Evolutionary conservation across 192 early-diverging fungal species (phyloP).

Genomic region (Coemansia sp.): DNA sequence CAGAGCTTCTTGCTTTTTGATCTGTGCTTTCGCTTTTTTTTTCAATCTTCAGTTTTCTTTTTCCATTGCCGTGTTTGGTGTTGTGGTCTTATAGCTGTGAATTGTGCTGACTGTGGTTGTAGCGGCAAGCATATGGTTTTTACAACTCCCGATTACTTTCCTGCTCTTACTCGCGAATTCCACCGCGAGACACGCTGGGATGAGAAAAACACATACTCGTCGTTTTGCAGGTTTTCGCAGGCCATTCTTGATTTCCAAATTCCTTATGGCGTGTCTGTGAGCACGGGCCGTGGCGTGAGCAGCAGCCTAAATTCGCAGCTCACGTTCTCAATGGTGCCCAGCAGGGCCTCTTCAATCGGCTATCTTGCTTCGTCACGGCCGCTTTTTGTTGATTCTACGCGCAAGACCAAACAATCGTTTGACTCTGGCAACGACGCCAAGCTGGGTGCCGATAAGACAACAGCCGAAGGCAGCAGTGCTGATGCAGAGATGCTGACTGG

Average conservation of each 20-base stretch:
- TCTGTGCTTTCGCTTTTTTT: background rate
- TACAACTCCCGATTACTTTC: constrained; percentile 69
- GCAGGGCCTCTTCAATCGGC: constrained; percentile 73
- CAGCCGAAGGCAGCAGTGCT: background rate
- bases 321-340: constrained; percentile 57
- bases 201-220: constrained; percentile 79
- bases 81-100: background rate
- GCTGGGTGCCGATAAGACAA: background rate
- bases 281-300: constrained; percentile 53
- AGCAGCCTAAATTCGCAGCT: constrained; percentile 75
- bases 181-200: constrained; percentile 75
- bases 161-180: constrained; percentile 77
- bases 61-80: background rate
- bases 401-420: background rate
- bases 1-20: too few relatives aligned
- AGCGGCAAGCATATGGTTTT: constrained; percentile 24
- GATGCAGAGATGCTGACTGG: constrained; percentile 4
- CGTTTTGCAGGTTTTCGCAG: constrained; percentile 67
- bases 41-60: background rate
- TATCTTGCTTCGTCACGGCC: constrained; percentile 79
- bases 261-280: constrained; percentile 70
- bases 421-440: constrained; percentile 1
- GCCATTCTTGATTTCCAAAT: constrained; percentile 81
- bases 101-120: too few relatives aligned
- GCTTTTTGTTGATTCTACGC: constrained; percentile 40